phyloP scores from a whole-genome alignment of 2,329 filamentous ascomycete genomes.

The Sarocladium oryzae region DNA sequence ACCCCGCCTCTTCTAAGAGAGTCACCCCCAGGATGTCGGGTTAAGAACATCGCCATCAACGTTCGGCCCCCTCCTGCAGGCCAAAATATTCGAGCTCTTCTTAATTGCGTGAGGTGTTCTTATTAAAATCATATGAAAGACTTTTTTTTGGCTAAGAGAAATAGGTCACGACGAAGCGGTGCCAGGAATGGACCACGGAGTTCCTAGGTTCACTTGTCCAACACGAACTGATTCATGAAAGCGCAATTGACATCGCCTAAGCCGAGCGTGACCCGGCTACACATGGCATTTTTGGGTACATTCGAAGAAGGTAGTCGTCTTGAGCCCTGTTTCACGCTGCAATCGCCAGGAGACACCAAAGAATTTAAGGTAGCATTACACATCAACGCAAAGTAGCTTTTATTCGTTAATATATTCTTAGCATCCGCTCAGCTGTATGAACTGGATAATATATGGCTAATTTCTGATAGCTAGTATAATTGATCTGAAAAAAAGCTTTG shows the following conservation, averaged over 20 bases:
- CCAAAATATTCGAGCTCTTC: constrained; percentile 3
- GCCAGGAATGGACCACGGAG: constrained; percentile 10
- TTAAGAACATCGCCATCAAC: background rate
- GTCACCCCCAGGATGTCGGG: background rate
- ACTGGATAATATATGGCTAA: background rate
- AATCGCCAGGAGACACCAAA: background rate
- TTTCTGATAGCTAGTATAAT: background rate
- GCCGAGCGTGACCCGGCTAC: constrained; percentile 3
- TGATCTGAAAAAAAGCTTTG: background rate
- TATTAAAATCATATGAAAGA: background rate
- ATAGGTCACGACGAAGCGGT: constrained; percentile 5
- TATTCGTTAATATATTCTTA: background rate
- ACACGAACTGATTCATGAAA: background rate
- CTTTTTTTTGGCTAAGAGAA: background rate
- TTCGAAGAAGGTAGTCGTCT: background rate
- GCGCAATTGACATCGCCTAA: background rate
- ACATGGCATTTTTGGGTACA: constrained; percentile 1
- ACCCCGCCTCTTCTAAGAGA: background rate
- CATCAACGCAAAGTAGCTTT: background rate
- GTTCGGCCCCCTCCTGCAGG: constrained; percentile 5
- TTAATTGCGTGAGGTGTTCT: background rate
- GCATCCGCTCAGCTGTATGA: background rate
- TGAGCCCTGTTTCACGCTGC: background rate
- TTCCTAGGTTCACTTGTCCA: background rate
- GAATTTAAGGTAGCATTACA: background rate